Evolutionary conservation across 2,329 filamentous ascomycete species (phyloP).

Genomic region (Harringtonia aguacate): DNA sequence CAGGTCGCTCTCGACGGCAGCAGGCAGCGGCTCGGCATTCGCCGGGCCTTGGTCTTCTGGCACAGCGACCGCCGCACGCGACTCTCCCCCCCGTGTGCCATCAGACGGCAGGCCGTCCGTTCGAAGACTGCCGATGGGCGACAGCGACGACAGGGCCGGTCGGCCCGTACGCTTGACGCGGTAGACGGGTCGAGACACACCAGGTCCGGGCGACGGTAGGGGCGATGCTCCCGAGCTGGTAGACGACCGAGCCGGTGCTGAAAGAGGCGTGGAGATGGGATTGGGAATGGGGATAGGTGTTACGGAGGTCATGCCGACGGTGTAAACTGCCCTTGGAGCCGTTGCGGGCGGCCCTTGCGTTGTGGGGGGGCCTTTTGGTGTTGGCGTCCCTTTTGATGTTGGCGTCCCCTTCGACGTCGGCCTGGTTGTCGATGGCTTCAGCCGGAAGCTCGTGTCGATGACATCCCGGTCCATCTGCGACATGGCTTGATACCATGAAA

Average conservation of each 20-base stretch:
- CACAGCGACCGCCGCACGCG: too few relatives aligned
- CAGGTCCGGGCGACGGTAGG: not conserved
- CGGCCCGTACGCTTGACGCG: not conserved
- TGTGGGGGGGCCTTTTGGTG: too few relatives aligned
- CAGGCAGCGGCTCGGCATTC: not conserved
- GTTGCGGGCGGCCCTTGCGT: too few relatives aligned
- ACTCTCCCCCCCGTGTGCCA: too few relatives aligned
- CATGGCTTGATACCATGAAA: not conserved
- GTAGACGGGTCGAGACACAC: not conserved
- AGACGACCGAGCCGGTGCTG: not conserved
- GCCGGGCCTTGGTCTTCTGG: not conserved
- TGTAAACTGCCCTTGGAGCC: too few relatives aligned
- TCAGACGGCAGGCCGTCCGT: not conserved
- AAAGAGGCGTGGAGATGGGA: too few relatives aligned
- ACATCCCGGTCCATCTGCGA: not conserved
- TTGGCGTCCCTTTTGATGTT: too few relatives aligned
- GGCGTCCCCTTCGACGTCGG: too few relatives aligned
- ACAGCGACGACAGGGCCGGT: not conserved
- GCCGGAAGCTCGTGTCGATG: not conserved
- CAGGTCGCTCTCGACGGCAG: constrained; percentile 1
- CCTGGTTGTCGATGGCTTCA: not conserved
- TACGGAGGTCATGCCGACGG: too few relatives aligned
- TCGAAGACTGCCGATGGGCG: not conserved
- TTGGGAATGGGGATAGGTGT: too few relatives aligned
- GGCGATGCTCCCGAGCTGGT: not conserved